Evolutionary conservation across 1,284 basidiomycete species (phyloP), one percentile per base, ranked within the genome.

Genomic region (Microbotryum violaceum): DNA sequence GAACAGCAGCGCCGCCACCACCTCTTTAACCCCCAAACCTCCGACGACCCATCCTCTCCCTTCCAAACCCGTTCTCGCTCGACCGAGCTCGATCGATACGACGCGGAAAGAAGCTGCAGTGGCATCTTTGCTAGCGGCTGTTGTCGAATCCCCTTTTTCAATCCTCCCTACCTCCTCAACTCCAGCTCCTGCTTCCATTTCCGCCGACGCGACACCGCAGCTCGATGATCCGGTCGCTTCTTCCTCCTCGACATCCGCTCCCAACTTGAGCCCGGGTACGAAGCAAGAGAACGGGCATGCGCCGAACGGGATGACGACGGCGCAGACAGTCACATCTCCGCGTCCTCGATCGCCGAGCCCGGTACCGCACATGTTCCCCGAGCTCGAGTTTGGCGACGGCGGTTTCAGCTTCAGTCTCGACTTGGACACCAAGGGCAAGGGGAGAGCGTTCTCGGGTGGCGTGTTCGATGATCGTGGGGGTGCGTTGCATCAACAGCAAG

Each of bases 371-470:
- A 33, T 54, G 1, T 68, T 68, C 53, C 64, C 66, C 20, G 61
- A 61, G 16, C 55, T 68, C 53, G 61, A 56, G 20, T 68, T 68
- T 31, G 66, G 66, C 44, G 65, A 67, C 6, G 64, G 63, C 14
- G 53, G 37, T 27, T 65, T 65, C 64, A 63, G 57, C 56, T 68
- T 68, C 57, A 65, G 64, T 54, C 57, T 68, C 56, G 53, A 68
- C 53, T 57, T 65, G 20, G 63, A 65, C 37, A 61, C 62, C 64
- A 68, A 68, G 56, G 66, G 66, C 52, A 68, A 68, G 42, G 61
- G 63, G 0, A 48, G 57, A 5, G 66, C 66, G 7, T 31, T 42
- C 5, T 31, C 29, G 23, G 37, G 16, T 42, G 37, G 14, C 37
- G 37, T 42, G 16, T 42, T 42, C 37, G 37, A 42, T 4, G 37